Conservation (phyloP, 2,329 filamentous ascomycete species). For the Calonectria leucothoes region DNA sequence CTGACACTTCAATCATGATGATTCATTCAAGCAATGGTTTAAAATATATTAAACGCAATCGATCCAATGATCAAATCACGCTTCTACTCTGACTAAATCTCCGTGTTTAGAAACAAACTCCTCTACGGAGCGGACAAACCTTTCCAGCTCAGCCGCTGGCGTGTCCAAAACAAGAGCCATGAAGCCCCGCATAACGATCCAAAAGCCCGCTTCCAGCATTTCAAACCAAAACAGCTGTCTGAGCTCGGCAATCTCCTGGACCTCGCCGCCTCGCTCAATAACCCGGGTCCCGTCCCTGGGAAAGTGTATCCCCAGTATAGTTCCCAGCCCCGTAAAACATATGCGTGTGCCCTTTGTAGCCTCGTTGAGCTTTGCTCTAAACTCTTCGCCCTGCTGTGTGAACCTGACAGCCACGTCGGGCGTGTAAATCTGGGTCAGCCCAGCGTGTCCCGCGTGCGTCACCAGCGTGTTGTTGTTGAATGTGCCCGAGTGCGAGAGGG, state of each 20-base stretch:
- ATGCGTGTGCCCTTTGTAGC: constrained; percentile 49
- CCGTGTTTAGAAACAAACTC: constrained; percentile 47
- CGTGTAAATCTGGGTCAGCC: constrained; percentile 50
- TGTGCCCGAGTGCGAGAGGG: constrained; percentile 69
- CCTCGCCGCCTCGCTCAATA: constrained; percentile 43
- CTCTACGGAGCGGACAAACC: constrained; percentile 52
- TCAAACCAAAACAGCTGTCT: constrained; percentile 59
- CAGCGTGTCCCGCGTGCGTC: constrained; percentile 65
- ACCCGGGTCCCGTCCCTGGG: constrained; percentile 42
- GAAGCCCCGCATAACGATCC: constrained; percentile 54
- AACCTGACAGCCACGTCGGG: constrained; percentile 45
- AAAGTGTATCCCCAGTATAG: constrained; percentile 52
- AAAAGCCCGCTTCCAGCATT: constrained; percentile 58
- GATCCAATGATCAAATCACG: neutral
- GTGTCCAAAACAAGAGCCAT: constrained; percentile 55
- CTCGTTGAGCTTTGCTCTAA: constrained; percentile 45
- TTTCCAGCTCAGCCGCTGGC: constrained; percentile 52
- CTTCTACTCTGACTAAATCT: constrained; percentile 28
- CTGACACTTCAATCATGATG: neutral
- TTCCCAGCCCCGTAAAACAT: constrained; percentile 52
- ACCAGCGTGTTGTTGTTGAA: constrained; percentile 75
- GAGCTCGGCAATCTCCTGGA: constrained; percentile 47
- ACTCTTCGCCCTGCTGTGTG: constrained; percentile 45
- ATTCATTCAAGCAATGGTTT: neutral
- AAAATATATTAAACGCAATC: neutral